A percentile compares a stretch with the other conserved stretches of the same genome.
phyloP scores from a whole-genome alignment of 2,329 filamentous ascomycete species.

The Pestalotiopsis sp. region DNA sequence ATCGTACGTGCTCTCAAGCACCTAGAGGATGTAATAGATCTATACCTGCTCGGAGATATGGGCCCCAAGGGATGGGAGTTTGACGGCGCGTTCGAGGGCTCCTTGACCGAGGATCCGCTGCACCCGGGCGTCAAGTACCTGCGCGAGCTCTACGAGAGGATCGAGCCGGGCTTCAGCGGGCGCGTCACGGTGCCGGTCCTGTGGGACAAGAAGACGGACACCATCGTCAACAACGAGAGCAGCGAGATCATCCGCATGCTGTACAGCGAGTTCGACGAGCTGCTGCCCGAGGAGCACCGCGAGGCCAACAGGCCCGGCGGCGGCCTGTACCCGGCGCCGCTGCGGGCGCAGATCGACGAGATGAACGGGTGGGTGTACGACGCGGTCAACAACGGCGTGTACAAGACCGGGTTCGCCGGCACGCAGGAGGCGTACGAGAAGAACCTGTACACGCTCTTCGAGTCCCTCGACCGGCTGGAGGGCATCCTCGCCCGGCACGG shows the following conservation, averaged over 20 bases:
- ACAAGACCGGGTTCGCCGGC: constrained; percentile 65
- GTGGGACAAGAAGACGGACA: constrained; percentile 68
- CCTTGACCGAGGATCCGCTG: constrained; percentile 59
- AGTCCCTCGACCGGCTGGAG: constrained; percentile 67
- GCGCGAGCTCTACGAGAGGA: constrained; percentile 70
- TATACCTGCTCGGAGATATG: constrained; percentile 69
- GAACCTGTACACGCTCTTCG: constrained; percentile 62
- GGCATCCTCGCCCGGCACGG: constrained; percentile 49
- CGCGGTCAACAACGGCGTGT: constrained; percentile 52
- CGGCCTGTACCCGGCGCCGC: constrained; percentile 58
- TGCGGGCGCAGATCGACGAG: constrained; percentile 61
- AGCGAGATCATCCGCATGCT: constrained; percentile 85
- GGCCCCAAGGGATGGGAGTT: constrained; percentile 58
- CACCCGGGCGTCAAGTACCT: constrained; percentile 66
- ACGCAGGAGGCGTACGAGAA: constrained; percentile 68
- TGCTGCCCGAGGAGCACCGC: constrained; percentile 54
- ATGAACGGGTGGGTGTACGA: constrained; percentile 70
- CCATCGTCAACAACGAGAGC: constrained; percentile 82
- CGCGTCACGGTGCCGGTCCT: constrained; percentile 76
- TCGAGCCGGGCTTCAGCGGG: constrained; percentile 67
- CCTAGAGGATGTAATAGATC: constrained; percentile 68
- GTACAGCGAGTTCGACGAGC: constrained; percentile 70
- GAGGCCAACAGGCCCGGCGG: constrained; percentile 52
- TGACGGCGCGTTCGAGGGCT: constrained; percentile 42
- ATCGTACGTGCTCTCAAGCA: constrained; percentile 76